phyloP scores from a whole-genome alignment of 192 early-diverging fungal genomes.

The Irineochytrium annulatum region DNA sequence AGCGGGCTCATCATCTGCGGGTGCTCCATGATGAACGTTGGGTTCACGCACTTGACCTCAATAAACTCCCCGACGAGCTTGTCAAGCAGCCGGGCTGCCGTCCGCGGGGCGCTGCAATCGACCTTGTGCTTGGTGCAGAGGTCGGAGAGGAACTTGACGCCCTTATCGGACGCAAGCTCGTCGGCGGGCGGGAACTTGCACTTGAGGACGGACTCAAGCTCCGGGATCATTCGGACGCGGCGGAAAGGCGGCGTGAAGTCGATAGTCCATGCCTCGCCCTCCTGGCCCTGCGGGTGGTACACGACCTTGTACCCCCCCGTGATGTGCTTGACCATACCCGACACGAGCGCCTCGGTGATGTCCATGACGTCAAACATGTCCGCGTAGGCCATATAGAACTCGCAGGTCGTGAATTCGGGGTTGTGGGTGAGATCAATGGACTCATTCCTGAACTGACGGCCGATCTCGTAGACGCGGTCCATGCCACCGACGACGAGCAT shows the following conservation, averaged over 20 bases:
- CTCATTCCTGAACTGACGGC: constrained; percentile 99
- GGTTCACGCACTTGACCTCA: constrained; percentile 56
- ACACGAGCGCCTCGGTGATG: constrained; percentile 82
- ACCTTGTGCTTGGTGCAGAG: constrained; percentile 93
- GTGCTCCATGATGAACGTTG: constrained; percentile 95
- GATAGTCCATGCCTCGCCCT: constrained; percentile 72
- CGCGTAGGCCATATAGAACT: constrained; percentile 99
- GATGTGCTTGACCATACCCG: constrained; percentile 90
- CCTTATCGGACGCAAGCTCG: constrained; percentile 73
- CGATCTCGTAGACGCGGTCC: constrained; percentile 98
- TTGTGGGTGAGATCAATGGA: constrained; percentile 98
- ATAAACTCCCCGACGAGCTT: constrained; percentile 65
- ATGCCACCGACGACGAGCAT: constrained; percentile 96
- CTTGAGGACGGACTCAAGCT: constrained; percentile 83
- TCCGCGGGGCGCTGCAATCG: constrained; percentile 92
- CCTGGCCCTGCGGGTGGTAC: constrained; percentile 90
- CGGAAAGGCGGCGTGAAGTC: constrained; percentile 98
- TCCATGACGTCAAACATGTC: constrained; percentile 97
- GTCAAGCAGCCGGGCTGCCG: constrained; percentile 88
- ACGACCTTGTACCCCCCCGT: constrained; percentile 86
- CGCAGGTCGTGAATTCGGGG: constrained; percentile 99
- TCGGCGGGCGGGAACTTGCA: constrained; percentile 88
- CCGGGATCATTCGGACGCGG: constrained; percentile 87
- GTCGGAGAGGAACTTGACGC: constrained; percentile 86
- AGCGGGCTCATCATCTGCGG: constrained; percentile 99